Conservation (phyloP, 345 rosid species). For the Salix arbutifolia region DNA sequence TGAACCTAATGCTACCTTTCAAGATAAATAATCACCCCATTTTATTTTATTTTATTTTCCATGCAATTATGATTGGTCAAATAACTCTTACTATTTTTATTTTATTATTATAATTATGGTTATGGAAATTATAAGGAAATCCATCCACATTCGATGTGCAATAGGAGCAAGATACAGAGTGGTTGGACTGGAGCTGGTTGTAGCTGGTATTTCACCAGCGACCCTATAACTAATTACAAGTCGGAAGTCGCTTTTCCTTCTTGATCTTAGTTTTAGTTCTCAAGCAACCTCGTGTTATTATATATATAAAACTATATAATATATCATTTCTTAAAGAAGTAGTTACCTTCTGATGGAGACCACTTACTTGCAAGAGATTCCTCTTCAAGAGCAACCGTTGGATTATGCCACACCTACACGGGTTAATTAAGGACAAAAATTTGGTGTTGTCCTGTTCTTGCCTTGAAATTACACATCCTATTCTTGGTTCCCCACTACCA, state of each 20-base stretch:
- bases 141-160: constrained; percentile 7
- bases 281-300: constrained; percentile 30
- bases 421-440: no score
- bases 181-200: constrained; percentile 42
- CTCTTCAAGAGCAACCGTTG: not conserved
- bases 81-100: not conserved
- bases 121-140: not conserved
- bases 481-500: not conserved
- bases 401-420: not conserved
- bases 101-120: not conserved
- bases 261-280: constrained; percentile 21
- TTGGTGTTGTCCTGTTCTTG: not conserved
- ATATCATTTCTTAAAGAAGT: constrained; percentile 21
- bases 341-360: constrained; percentile 29
- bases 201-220: constrained; percentile 33
- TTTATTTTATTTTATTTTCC: not conserved
- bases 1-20: constrained; percentile 14
- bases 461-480: not conserved
- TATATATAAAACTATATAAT: not conserved
- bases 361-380: constrained; percentile 14
- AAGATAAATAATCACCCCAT: not conserved
- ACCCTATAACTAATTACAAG: constrained; percentile 70
- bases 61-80: constrained; percentile 18
- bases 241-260: constrained; percentile 75
- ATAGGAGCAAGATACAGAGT: constrained; percentile 13